Evolutionary conservation across 306 rosid species (phyloP).

Genomic region (Glycine soja): DNA sequence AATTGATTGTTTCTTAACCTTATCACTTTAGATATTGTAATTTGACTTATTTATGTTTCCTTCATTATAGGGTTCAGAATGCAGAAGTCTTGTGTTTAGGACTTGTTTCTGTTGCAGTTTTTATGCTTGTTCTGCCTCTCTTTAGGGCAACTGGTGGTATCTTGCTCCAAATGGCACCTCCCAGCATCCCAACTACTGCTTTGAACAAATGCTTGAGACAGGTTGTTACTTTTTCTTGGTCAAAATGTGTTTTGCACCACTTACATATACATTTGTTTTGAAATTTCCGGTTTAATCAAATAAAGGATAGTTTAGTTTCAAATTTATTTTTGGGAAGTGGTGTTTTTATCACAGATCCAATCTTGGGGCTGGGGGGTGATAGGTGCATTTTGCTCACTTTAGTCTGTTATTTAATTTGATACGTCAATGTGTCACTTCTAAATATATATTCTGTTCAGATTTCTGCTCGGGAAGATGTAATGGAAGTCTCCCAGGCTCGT

Average conservation of each 20-base stretch:
- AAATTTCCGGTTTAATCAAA: conserved; percentile 28
- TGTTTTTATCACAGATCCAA: background rate
- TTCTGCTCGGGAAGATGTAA: conserved; percentile 74
- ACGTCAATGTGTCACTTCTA: conserved; percentile 17
- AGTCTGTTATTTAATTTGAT: conserved; percentile 20
- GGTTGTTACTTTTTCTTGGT: conserved; percentile 58
- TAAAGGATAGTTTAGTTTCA: conserved; percentile 27
- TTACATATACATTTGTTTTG: conserved; percentile 13
- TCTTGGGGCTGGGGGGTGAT: conserved; percentile 26
- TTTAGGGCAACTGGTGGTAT: conserved; percentile 89
- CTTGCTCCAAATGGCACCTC: conserved; percentile 98
- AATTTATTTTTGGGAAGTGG: background rate
- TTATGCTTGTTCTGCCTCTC: conserved; percentile 93
- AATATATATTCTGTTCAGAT: conserved; percentile 50
- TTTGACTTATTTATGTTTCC: conserved; percentile 38
- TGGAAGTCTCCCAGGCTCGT: conserved; percentile 80
- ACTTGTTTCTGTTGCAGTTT: conserved; percentile 85
- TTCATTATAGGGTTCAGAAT: conserved; percentile 83
- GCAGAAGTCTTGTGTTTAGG: conserved; percentile 96
- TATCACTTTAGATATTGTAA: conserved; percentile 35
- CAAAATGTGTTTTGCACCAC: conserved; percentile 26
- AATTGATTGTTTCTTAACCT: background rate
- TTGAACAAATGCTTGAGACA: conserved; percentile 93
- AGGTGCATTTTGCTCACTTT: conserved; percentile 21
- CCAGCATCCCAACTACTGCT: conserved; percentile 86